Percentiles rank a stretch among this genome's conserved stretches.
Conservation (phyloP, 768 basidiomycete genomes). For the Boletus huronensis region DNA sequence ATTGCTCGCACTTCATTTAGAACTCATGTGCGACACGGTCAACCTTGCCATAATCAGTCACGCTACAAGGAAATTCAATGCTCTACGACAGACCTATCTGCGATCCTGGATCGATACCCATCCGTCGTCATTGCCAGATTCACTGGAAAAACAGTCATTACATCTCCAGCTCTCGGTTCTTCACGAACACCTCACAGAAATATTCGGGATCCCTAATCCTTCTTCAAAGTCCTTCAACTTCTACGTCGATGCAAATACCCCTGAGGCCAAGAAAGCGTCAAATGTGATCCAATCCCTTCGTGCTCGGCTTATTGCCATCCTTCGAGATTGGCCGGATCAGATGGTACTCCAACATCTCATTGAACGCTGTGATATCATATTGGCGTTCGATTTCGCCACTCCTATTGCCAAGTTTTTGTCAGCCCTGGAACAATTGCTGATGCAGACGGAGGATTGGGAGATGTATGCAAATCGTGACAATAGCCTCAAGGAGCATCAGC, state of each 20-base stretch:
- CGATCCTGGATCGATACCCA: constrained; percentile 32
- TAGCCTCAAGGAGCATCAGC: constrained; percentile 65
- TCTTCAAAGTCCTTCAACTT: constrained; percentile 55
- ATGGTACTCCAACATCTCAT: constrained; percentile 89
- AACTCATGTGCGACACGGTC: constrained; percentile 32
- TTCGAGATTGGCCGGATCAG: constrained; percentile 92
- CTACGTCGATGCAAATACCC: constrained; percentile 74
- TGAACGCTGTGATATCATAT: constrained; percentile 63
- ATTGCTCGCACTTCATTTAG: constrained; percentile 48
- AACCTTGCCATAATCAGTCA: neutral
- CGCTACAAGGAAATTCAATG: constrained; percentile 26
- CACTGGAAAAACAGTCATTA: constrained; percentile 50
- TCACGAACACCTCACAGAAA: constrained; percentile 35
- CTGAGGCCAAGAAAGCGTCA: constrained; percentile 62
- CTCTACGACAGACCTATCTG: constrained; percentile 34
- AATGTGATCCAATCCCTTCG: constrained; percentile 49
- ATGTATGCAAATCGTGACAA: constrained; percentile 92
- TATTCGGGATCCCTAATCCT: constrained; percentile 25
- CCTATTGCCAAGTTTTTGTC: constrained; percentile 82
- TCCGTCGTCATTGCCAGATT: constrained; percentile 34
- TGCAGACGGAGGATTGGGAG: constrained; percentile 95
- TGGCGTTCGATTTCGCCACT: constrained; percentile 57
- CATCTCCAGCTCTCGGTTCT: constrained; percentile 52
- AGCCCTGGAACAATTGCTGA: constrained; percentile 77
- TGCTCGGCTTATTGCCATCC: constrained; percentile 50